A percentile compares a stretch with the other conserved stretches of the same genome.
Conservation (phyloP, 768 basidiomycete species). For the Psilocybe cyanescens region DNA sequence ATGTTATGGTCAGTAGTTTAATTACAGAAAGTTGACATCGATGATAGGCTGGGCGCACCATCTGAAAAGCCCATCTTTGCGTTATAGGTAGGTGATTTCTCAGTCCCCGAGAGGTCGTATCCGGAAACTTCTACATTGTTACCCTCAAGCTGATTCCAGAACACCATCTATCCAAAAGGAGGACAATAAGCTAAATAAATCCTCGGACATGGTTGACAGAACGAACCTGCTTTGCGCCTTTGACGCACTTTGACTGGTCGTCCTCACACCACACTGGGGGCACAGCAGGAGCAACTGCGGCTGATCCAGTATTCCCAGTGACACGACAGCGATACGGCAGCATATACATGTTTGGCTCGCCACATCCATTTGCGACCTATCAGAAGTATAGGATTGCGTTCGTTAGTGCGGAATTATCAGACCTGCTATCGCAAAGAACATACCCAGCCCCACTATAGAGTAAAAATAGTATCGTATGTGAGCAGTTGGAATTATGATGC, state of each 20-base stretch:
- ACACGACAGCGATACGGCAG: conserved; percentile 43
- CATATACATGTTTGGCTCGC: conserved; percentile 52
- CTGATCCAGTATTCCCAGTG: conserved; percentile 31
- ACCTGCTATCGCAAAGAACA: conserved; percentile 8
- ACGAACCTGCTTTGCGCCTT: conserved; percentile 42
- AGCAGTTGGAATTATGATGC: background rate
- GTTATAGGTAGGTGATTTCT: conserved; percentile 41
- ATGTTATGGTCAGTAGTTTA: background rate
- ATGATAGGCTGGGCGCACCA: conserved; percentile 22
- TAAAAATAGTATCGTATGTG: background rate
- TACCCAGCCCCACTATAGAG: conserved; percentile 48
- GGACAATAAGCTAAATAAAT: background rate
- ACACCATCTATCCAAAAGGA: conserved; percentile 36
- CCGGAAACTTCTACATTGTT: conserved; percentile 45
- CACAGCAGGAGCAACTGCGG: conserved; percentile 31
- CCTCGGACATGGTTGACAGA: background rate
- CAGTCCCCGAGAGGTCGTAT: conserved; percentile 46
- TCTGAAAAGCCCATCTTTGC: conserved; percentile 35
- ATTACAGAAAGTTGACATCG: background rate
- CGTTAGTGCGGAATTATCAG: background rate
- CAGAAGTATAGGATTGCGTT: background rate
- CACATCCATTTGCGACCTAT: conserved; percentile 34
- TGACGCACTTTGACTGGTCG: conserved; percentile 33
- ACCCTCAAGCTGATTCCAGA: conserved; percentile 45
- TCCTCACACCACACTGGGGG: conserved; percentile 48